These are phyloP conservation scores for Flaveria ramosissima DNA, from an alignment of 129 eudicot species.

Conservation along the genomic window DNA sequence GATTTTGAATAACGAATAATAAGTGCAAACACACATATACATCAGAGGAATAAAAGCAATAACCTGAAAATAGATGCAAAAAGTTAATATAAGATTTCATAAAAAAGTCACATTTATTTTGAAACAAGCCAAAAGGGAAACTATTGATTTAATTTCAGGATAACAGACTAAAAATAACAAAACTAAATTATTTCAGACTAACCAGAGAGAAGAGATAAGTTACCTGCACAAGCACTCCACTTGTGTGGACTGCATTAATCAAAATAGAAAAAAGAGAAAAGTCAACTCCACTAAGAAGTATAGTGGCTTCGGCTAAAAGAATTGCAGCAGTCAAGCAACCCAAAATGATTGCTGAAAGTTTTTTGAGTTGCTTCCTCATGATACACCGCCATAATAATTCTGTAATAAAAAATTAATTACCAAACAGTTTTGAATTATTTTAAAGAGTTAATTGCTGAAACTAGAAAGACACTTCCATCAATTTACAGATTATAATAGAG, in stretches of 20 bases:
- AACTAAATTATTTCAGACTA: too few relatives aligned
- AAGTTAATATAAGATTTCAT: not conserved
- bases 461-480: not conserved
- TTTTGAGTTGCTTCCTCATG: slow-evolving; percentile 61
- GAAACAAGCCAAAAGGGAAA: not conserved
- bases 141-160: not conserved
- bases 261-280: slow-evolving; percentile 78
- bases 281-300: slow-evolving; percentile 76
- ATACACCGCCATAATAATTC: slow-evolving; percentile 90
- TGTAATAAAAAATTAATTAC: slow-evolving; percentile 16
- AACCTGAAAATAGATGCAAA: slow-evolving; percentile 50
- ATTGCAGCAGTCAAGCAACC: slow-evolving; percentile 85
- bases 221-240: slow-evolving; percentile 87
- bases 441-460: not conserved
- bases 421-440: not conserved
- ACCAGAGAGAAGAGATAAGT: not conserved
- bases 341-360: slow-evolving; percentile 55
- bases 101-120: not conserved
- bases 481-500: not conserved
- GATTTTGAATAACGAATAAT: slow-evolving; percentile 76
- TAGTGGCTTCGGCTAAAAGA: slow-evolving; percentile 91
- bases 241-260: slow-evolving; percentile 50
- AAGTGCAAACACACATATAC: slow-evolving; percentile 92
- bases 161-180: too few relatives aligned
- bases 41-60: slow-evolving; percentile 67